Evolutionary conservation across 2,329 filamentous ascomycete genomes (phyloP).

Genomic region (Calonectria hawksworthii): DNA sequence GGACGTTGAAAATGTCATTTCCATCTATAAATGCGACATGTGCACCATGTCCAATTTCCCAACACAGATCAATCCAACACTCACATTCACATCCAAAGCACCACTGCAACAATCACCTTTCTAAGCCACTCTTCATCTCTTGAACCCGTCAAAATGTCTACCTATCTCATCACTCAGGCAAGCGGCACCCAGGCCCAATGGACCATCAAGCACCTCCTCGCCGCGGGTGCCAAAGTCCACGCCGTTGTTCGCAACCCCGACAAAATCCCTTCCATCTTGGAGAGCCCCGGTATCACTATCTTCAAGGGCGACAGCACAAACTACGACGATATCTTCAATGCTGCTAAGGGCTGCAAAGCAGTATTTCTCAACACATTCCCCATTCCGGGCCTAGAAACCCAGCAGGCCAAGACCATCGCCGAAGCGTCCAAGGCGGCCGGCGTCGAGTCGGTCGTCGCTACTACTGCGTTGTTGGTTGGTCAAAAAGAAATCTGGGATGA

Average conservation of each 20-base stretch:
- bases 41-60: not conserved
- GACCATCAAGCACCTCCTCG: slow-evolving; percentile 50
- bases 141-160: slow-evolving; percentile 43
- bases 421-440: slow-evolving; percentile 51
- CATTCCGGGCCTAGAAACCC: slow-evolving; percentile 44
- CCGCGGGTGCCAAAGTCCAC: slow-evolving; percentile 52
- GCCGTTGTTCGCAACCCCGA: slow-evolving; percentile 52
- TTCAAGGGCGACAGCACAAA: slow-evolving; percentile 54
- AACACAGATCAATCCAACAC: not conserved
- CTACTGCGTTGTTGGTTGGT: slow-evolving; percentile 41
- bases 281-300: slow-evolving; percentile 46
- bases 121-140: not conserved
- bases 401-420: slow-evolving; percentile 50
- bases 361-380: slow-evolving; percentile 48
- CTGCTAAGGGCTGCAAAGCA: slow-evolving; percentile 51
- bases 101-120: not conserved
- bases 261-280: slow-evolving; percentile 45
- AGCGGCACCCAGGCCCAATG: slow-evolving; percentile 50
- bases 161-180: slow-evolving; percentile 53
- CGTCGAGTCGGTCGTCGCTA: slow-evolving; percentile 45
- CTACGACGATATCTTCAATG: slow-evolving; percentile 47
- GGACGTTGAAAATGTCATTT: no score
- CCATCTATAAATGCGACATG: not conserved
- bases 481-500: slow-evolving; percentile 44
- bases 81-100: not conserved